A percentile compares a stretch with the other conserved stretches of the same genome.
Conservation (phyloP, 2,329 filamentous ascomycete genomes). For the Apiospora rasikravindrae region DNA sequence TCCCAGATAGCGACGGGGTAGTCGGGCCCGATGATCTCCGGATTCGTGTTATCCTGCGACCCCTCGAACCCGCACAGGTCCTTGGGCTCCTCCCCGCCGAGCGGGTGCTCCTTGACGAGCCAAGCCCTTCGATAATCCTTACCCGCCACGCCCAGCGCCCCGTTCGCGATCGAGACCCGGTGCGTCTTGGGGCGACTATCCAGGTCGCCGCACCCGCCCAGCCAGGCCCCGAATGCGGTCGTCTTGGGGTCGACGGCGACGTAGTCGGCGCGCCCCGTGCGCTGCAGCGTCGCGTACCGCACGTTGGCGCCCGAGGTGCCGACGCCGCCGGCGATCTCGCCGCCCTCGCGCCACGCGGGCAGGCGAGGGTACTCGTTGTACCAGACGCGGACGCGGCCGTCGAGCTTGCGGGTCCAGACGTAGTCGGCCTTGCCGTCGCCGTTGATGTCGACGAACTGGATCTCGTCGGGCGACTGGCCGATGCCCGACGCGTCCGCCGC, state of each 20-base stretch:
- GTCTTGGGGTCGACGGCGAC: conserved; percentile 22
- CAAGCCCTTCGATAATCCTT: no score
- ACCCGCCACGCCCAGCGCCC: no score
- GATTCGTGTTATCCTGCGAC: no score
- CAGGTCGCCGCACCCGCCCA: conserved; percentile 21
- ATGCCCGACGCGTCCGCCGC: no score
- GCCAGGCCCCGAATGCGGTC: conserved; percentile 22
- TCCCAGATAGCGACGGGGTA: no score
- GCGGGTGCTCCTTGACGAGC: no score
- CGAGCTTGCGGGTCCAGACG: background rate
- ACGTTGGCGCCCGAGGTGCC: conserved; percentile 28
- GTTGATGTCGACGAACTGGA: conserved; percentile 27
- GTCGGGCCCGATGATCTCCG: no score
- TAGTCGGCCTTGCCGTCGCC: conserved; percentile 31
- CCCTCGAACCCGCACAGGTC: no score
- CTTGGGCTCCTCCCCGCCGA: no score
- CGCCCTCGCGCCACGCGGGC: conserved; percentile 22
- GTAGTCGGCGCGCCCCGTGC: conserved; percentile 22
- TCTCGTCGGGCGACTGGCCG: no score
- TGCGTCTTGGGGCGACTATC: background rate
- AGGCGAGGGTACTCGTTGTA: conserved; percentile 27
- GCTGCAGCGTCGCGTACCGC: conserved; percentile 22
- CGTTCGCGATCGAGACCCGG: no score
- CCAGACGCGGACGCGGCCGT: conserved; percentile 23
- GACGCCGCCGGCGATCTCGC: conserved; percentile 24